Evolutionary conservation across 129 eudicot species (phyloP).

Genomic region (Chrysanthemum lavandulifolium): DNA sequence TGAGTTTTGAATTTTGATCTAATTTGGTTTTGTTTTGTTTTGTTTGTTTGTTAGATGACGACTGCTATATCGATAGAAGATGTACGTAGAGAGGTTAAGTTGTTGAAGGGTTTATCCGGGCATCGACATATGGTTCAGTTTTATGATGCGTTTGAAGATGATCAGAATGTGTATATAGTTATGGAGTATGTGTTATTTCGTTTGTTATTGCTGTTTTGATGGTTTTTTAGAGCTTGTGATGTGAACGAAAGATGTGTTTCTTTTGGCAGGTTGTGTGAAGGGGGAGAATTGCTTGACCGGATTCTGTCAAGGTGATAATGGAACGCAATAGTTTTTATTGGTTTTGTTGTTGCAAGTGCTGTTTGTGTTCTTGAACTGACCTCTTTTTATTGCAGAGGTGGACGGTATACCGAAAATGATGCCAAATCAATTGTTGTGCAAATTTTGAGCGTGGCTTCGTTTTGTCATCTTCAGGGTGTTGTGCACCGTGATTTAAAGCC

Average conservation of each 20-base stretch:
- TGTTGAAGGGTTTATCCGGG: conserved; percentile 89
- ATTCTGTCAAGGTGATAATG: conserved; percentile 74
- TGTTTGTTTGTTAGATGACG: conserved; percentile 62
- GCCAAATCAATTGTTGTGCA: conserved; percentile 83
- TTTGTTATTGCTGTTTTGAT: background rate
- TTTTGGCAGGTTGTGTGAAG: conserved; percentile 38
- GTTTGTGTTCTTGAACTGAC: background rate
- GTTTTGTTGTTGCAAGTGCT: background rate
- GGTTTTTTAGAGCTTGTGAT: background rate
- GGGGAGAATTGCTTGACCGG: conserved; percentile 62
- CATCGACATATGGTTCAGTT: conserved; percentile 76
- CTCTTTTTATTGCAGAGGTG: conserved; percentile 61
- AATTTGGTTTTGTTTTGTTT: background rate
- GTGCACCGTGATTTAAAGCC: conserved; percentile 99
- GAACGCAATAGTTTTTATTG: background rate
- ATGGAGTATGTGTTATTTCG: conserved; percentile 72
- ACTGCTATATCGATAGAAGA: conserved; percentile 96
- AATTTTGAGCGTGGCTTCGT: conserved; percentile 57
- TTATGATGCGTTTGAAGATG: conserved; percentile 94
- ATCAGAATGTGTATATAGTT: conserved; percentile 78
- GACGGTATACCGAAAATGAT: conserved; percentile 86
- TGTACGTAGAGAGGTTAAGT: conserved; percentile 90
- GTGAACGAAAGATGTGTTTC: background rate
- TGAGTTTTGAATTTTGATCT: background rate
- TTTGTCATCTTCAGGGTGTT: conserved; percentile 92